Percentiles rank a stretch among this genome's conserved stretches.
phyloP scores from a whole-genome alignment of 208 protist species.

The Strigomonas oncopelti region DNA sequence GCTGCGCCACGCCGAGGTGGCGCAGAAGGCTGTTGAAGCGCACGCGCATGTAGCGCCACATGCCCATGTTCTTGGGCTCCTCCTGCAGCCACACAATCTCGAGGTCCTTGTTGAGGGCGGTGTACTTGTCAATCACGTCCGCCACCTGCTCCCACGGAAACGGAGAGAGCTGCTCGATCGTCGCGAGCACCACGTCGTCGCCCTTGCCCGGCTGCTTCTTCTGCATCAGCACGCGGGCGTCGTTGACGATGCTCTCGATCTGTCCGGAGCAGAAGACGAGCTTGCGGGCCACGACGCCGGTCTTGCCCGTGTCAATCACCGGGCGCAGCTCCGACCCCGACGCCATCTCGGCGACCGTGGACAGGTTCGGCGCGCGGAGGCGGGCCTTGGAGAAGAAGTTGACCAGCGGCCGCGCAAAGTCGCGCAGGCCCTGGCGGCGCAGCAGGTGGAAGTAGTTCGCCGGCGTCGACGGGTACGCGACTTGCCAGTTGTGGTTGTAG shows the following conservation, averaged over 20 bases:
- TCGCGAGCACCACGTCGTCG: slow-evolving; percentile 89
- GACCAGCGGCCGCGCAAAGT: slow-evolving; percentile 98
- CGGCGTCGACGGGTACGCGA: slow-evolving; percentile 96
- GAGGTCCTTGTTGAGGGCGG: slow-evolving; percentile 70
- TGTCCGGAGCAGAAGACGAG: slow-evolving; percentile 98
- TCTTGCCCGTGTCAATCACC: slow-evolving; percentile 61
- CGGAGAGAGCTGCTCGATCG: slow-evolving; percentile 95
- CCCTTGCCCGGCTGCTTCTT: slow-evolving; percentile 45
- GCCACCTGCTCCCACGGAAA: slow-evolving; percentile 97
- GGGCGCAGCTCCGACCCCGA: slow-evolving; percentile 65
- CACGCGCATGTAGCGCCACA: slow-evolving; percentile 85
- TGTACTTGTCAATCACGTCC: slow-evolving; percentile 86
- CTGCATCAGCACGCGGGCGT: slow-evolving; percentile 56
- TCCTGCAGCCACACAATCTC: slow-evolving; percentile 96
- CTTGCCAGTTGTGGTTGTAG: slow-evolving; percentile 85
- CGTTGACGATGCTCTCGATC: slow-evolving; percentile 96
- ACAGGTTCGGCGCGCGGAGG: slow-evolving; percentile 89
- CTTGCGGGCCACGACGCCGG: slow-evolving; percentile 61
- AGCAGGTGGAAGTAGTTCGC: slow-evolving; percentile 99
- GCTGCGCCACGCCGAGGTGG: slow-evolving; percentile 45
- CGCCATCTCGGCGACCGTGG: slow-evolving; percentile 69
- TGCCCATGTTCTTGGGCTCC: slow-evolving; percentile 98
- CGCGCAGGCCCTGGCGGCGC: slow-evolving; percentile 94
- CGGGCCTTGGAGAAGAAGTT: slow-evolving; percentile 93
- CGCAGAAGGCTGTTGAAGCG: slow-evolving; percentile 80